Base-by-base conservation (phyloP, 2,329 filamentous ascomycete genomes). In the Tetracladium maxilliforme region DNA sequence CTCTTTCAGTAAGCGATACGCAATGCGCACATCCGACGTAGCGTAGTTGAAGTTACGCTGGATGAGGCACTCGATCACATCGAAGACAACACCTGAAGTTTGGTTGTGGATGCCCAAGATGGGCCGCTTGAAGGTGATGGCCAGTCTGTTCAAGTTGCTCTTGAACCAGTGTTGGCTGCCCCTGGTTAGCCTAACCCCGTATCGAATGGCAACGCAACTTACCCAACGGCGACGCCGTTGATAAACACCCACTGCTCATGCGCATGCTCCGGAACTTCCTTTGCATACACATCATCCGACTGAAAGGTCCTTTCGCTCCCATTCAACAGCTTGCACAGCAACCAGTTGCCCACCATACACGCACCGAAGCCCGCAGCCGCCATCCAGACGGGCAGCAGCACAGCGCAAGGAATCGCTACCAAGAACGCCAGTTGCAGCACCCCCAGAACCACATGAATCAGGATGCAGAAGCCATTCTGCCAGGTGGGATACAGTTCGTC, bases 191-290 rank as follows among this genome's bases (percentile, higher is more conserved):
- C 23, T 28, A 11, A 14, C 11, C 14, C 16, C 24, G 17, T 23
- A 44, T 48, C 25, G 25, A 18, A 28, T 19, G 19, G 11, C 7
- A 32, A 21, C 10, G 12, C 17, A 10, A 52, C 61, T 30, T 48
- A 72, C 67, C 63, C 65, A 17, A 62, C 61, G 7, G 63, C 68
- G 15, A 84, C 69, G 1, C 80, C 80, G 39, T 86, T 86, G 25
- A 86, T 47, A 42, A 79, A 86, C n/a, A 86, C 59, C 80, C 80
- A 87, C 39, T 73, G 64, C 49, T 86, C 79, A 26, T 70, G 56
- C 8, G 55, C 52, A 42, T 54, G 47, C n/a, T 41, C 56, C 1
- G 56, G 54, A 11, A 48, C 44, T 2, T 48, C 47, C 10, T 56
- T 45, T 2, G 70, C 58, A 32, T 64, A 70, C 27, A 63, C 51